Evolutionary conservation across 805 yeast species (phyloP), one percentile per base, ranked within the genome.

Genomic region (Millerozyma acaciae): DNA sequence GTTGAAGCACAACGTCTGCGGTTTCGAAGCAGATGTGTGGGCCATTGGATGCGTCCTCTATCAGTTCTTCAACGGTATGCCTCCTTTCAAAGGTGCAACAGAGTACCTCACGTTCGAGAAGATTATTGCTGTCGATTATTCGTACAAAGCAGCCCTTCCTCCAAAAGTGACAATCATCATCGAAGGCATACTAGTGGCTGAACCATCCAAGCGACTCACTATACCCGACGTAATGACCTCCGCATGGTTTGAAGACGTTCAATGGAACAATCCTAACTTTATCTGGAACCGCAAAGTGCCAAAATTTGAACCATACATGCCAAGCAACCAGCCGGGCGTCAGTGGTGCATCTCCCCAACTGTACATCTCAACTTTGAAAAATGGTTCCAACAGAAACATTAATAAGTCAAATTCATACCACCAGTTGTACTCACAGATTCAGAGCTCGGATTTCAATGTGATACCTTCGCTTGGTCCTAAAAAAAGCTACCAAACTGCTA

Each of bases 11-110:
- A 93, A 90, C 54, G 68, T 73, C 22, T 86, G 95, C 51, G 93
- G 95, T 13, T 84, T 77, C 50, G 82, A 81, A 42, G 73, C 90
- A 20, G 97, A 88, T 55, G 60, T 85, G n/a, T 88, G 97, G 97
- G 96, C 97, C 1, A 57, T 87, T 35, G 97, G 96, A 1, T 88
- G 97, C 57, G 84, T 88, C 22, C 58, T 89, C 24, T 88, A 71
- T 55, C 97, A 88, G 57, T 72, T 89, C 50, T 72, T 85, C 33
- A 78, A 82, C 28, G 96, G 96, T 0, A 61, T 65, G 16, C 96
- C 96, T 2, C 96, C 97, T 1, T 88, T 88, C 56, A 84, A 88
- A 55, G 96, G 95, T 0, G 62, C 73, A 14, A 85, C 87, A 14
- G 96, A 88, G 58, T 80, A 84, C 53, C 73, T 80, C 37, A 88